Conservation (phyloP, 148 eudicot species). For the Chenopodium berlandieri region DNA sequence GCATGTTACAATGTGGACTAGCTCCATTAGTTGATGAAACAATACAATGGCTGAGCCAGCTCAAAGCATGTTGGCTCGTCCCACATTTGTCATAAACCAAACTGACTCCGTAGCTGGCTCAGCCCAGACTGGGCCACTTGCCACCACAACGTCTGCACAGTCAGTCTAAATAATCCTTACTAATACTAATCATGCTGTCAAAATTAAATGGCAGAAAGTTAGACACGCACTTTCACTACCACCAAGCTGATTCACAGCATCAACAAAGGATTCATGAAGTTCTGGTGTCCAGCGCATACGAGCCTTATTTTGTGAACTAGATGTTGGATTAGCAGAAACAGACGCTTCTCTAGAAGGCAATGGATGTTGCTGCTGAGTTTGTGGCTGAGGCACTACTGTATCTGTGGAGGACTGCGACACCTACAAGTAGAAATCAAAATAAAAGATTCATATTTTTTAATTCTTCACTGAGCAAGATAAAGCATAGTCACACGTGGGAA, state of each 20-base stretch:
- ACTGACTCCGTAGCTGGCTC: background rate
- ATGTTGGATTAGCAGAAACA: conserved; percentile 35
- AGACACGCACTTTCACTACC: conserved; percentile 60
- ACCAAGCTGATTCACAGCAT: conserved; percentile 83
- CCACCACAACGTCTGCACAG: background rate
- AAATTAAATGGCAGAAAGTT: background rate
- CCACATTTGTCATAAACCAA: background rate
- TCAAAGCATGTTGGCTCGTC: background rate
- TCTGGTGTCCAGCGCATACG: conserved; percentile 96
- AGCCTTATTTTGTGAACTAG: conserved; percentile 43
- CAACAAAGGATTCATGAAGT: conserved; percentile 80
- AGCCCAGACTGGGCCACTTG: background rate
- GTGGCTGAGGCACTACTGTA: conserved; percentile 26
- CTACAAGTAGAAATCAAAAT: conserved; percentile 24
- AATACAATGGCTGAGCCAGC: background rate
- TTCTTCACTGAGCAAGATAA: background rate
- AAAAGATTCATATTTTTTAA: background rate
- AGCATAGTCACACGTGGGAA: background rate
- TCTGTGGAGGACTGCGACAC: conserved; percentile 44
- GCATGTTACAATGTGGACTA: background rate
- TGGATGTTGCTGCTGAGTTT: conserved; percentile 36
- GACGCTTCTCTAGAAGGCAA: conserved; percentile 38
- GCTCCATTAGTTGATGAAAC: background rate
- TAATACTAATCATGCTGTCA: background rate
- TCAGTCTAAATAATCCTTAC: background rate